phyloP scores from a whole-genome alignment of 768 basidiomycete species.

The Suillus fuscotomentosus region DNA sequence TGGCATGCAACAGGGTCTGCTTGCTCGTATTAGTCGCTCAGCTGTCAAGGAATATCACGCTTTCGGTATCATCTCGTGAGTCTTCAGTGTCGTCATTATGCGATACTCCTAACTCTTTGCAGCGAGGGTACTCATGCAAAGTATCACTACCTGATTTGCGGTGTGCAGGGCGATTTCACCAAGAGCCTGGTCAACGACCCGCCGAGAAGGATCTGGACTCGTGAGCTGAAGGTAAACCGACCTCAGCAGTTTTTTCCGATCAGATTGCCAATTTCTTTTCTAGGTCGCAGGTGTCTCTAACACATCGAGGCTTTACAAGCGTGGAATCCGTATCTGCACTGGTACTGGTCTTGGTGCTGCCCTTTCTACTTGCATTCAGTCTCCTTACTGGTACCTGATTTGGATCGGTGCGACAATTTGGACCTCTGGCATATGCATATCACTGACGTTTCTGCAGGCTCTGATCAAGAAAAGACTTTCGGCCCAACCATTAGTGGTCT shows the following conservation, averaged over 20 bases:
- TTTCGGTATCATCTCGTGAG: slow-evolving; percentile 76
- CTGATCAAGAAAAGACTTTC: slow-evolving; percentile 83
- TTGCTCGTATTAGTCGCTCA: slow-evolving; percentile 70
- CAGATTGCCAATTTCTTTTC: not conserved
- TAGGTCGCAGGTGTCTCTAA: slow-evolving; percentile 81
- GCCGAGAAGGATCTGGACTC: slow-evolving; percentile 73
- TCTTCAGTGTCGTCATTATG: slow-evolving; percentile 3
- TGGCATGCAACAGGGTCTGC: slow-evolving; percentile 82
- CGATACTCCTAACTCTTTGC: slow-evolving; percentile 12
- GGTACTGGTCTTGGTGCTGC: slow-evolving; percentile 82
- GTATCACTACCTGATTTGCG: slow-evolving; percentile 79
- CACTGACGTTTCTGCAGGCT: slow-evolving; percentile 41
- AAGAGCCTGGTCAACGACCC: slow-evolving; percentile 66
- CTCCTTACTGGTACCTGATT: slow-evolving; percentile 73
- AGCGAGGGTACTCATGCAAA: slow-evolving; percentile 74
- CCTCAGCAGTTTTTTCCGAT: not conserved
- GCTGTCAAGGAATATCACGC: slow-evolving; percentile 81
- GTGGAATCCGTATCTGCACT: slow-evolving; percentile 80
- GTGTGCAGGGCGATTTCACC: slow-evolving; percentile 83
- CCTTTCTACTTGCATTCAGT: slow-evolving; percentile 76
- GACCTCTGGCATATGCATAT: slow-evolving; percentile 8
- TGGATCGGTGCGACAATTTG: slow-evolving; percentile 57
- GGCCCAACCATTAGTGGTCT: slow-evolving; percentile 76
- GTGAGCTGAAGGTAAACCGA: slow-evolving; percentile 65
- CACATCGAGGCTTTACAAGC: slow-evolving; percentile 75